Evolutionary conservation across 2,329 filamentous ascomycete genomes (phyloP), one percentile per base, ranked within the genome.

Genomic region (Achaetomium macrosporum): DNA sequence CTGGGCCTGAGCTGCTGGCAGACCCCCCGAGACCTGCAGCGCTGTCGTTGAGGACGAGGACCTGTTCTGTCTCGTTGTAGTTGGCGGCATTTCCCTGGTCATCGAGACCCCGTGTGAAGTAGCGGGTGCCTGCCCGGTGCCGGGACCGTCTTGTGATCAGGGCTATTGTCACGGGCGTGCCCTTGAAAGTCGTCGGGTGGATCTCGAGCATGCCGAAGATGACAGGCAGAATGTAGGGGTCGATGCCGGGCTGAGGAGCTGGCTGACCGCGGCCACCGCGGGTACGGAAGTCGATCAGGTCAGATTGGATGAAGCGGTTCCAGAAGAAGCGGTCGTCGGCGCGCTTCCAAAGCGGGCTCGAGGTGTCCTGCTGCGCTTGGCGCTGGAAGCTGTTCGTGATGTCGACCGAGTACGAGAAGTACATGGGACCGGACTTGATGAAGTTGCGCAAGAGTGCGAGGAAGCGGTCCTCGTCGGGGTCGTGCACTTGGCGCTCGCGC

Each of bases 251-350:
- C 64, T 96, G 90, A 25, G 85, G 77, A 0, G 84, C 85, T 20
- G 77, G 76, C 50, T 87, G 81, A 51, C 82, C 79, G 57, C 86
- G 74, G 39, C 78, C 79, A 42, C 82, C 82, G 35, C 65, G 71
- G 37, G 76, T 81, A 56, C 92, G 84, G 67, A 96, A 95, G 68
- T 96, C 84, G 64, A 97, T 96, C 54, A 99, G 73, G 65, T 96
- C 90, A 8, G 88, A 86, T 68, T 92, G 89, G 45, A 97, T 80
- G 69, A 96, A 95, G 59, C 86, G 85, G 72, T 99, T 99, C 90
- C 92, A 99, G 76, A 96, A 99, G 77, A 99, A 99, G 59, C 93
- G 89, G 68, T 97, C 91, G 69, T 99, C 93, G 58, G 92, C 86
- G 61, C 90, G 79, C 76, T 87, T 85, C 93, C 93, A 99, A 53